These are phyloP conservation scores for Blumeria hordei DNA, from an alignment of 2,329 filamentous ascomycete species.

Conservation along the genomic window DNA sequence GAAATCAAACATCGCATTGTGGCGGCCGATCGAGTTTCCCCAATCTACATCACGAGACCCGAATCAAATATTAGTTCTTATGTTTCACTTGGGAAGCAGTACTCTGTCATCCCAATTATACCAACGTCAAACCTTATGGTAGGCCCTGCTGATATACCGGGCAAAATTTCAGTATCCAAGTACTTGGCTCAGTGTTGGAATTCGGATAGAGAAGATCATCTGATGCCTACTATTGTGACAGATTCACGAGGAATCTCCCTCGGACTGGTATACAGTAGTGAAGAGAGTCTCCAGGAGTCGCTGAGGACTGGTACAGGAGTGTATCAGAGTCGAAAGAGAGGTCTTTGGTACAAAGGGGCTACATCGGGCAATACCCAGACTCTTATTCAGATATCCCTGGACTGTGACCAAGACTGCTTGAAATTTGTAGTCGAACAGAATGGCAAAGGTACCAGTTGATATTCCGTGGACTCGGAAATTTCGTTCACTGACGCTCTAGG, in stretches of 20 bases:
- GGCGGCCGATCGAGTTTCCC: conserved; percentile 9
- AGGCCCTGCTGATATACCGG: conserved; percentile 30
- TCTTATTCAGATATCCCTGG: conserved; percentile 58
- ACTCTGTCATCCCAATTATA: conserved; percentile 43
- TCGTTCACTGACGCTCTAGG: conserved; percentile 16
- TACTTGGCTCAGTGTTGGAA: conserved; percentile 53
- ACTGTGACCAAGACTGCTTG: conserved; percentile 85
- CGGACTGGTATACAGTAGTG: conserved; percentile 83
- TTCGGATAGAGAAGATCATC: conserved; percentile 59
- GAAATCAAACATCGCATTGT: conserved; percentile 17
- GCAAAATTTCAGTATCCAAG: conserved; percentile 39
- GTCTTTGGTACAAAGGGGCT: conserved; percentile 89
- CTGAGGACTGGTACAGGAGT: conserved; percentile 56
- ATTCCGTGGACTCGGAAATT: neutral
- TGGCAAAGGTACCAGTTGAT: conserved; percentile 31
- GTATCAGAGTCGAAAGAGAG: conserved; percentile 88
- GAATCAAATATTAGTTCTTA: neutral
- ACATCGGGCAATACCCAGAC: conserved; percentile 88
- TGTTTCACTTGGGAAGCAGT: conserved; percentile 7
- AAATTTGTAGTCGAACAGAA: conserved; percentile 77
- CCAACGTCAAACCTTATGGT: conserved; percentile 44
- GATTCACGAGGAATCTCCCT: conserved; percentile 68
- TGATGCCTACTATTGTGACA: conserved; percentile 76
- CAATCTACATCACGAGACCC: conserved; percentile 7
- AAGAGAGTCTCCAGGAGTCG: conserved; percentile 72